A percentile compares a stretch with the other conserved stretches of the same genome.
Conservation (phyloP, 768 basidiomycete species). For the Mrakia blollopis region DNA sequence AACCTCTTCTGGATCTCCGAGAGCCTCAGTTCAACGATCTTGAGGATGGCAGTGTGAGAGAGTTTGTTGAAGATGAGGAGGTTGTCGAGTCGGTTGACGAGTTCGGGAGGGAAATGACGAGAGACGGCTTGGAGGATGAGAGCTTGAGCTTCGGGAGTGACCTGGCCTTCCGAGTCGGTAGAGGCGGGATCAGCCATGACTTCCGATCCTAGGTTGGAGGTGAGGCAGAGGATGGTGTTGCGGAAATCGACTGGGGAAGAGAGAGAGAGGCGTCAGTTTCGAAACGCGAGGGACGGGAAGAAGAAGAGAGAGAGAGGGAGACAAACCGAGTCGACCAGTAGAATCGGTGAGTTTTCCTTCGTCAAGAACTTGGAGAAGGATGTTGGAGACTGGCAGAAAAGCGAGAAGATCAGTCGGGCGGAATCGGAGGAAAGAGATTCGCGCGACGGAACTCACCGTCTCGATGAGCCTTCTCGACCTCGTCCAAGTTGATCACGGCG, state of each 20-base stretch:
- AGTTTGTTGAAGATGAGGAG: conserved; percentile 90
- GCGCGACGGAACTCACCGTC: conserved; percentile 44
- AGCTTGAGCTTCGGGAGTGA: conserved; percentile 58
- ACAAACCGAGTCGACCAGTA: conserved; percentile 67
- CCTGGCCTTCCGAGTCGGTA: conserved; percentile 58
- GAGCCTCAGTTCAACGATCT: conserved; percentile 71
- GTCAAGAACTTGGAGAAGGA: conserved; percentile 82
- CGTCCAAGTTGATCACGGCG: conserved; percentile 62
- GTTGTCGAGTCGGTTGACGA: conserved; percentile 53
- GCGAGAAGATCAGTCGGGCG: neutral
- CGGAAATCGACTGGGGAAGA: conserved; percentile 35
- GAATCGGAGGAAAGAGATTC: too few relatives aligned
- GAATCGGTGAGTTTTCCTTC: conserved; percentile 86
- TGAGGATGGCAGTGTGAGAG: conserved; percentile 63
- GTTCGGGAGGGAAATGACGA: conserved; percentile 81
- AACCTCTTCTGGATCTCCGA: conserved; percentile 67
- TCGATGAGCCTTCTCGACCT: conserved; percentile 86
- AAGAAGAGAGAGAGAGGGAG: neutral
- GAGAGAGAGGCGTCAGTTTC: neutral
- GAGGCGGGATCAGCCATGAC: conserved; percentile 61
- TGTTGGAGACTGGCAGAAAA: conserved; percentile 57
- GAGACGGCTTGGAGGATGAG: conserved; percentile 70
- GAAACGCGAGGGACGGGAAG: neutral
- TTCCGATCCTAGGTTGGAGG: conserved; percentile 70
- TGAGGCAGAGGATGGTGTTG: conserved; percentile 89